Percentiles rank a stretch among this genome's conserved stretches.
Evolutionary conservation across 1,284 basidiomycete species (phyloP).

Genomic region (Inonotus obliquus): DNA sequence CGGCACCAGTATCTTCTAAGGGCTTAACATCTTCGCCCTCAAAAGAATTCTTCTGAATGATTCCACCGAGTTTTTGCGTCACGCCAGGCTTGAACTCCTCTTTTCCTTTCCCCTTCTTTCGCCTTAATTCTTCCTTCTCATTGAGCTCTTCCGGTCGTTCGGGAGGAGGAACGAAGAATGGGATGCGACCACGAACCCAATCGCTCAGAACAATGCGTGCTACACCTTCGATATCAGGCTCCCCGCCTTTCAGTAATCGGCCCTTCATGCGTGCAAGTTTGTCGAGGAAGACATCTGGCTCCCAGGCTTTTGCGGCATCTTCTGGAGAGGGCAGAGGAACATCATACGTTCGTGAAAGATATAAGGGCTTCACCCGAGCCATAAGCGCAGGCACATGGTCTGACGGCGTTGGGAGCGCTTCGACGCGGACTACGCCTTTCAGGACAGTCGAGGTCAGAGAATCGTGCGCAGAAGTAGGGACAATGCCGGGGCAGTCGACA

Average conservation of each 20-base stretch:
- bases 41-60: conserved; percentile 83
- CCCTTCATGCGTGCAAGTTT: conserved; percentile 89
- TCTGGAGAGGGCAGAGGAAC: conserved; percentile 59
- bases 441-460: conserved; percentile 91
- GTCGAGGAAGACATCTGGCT: conserved; percentile 78
- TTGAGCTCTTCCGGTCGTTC: conserved; percentile 68
- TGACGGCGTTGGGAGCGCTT: conserved; percentile 90
- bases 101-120: conserved; percentile 34
- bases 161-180: conserved; percentile 82
- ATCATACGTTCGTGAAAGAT: conserved; percentile 89
- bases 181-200: conserved; percentile 96
- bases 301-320: conserved; percentile 51
- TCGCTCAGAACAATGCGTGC: conserved; percentile 96
- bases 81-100: conserved; percentile 44
- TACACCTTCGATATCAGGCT: conserved; percentile 89
- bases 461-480: conserved; percentile 90
- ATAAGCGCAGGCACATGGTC: conserved; percentile 92
- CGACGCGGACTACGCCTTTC: conserved; percentile 96
- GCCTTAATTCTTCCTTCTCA: conserved; percentile 50
- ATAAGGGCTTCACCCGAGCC: conserved; percentile 87
- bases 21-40: conserved; percentile 66
- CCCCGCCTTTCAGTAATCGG: conserved; percentile 89
- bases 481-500: conserved; percentile 98
- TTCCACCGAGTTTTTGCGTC: conserved; percentile 70
- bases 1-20: conserved; percentile 43